Base-by-base conservation (phyloP, 768 basidiomycete species). In the Leccinellum albellum region DNA sequence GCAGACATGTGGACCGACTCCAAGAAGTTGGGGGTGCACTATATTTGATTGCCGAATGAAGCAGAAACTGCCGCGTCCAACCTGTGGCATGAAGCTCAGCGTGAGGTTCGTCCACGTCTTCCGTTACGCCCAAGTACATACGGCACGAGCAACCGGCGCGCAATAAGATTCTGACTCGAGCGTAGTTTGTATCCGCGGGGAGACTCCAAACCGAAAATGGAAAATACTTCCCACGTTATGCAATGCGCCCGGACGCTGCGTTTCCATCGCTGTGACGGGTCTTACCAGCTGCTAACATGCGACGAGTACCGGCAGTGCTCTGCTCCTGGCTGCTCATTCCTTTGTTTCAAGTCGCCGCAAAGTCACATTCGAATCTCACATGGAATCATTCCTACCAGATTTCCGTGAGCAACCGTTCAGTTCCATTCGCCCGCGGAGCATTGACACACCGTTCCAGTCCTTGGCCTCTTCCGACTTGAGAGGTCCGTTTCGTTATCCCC, bases 351-450 rank as follows among this genome's bases (percentile, higher is more conserved):
- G 59, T 59, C 17, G 31, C 40, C 13, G 61, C 56, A 50, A 49
- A 45, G 14, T 54, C 57, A 7, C 17, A 24, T 21, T 54, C 55
- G 15, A 68, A 67, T 29, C n/a, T 44, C 28, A 59, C 65, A 3
- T 67, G 65, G 68, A 54, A 23, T 20, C 63, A 63, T 53, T 64
- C 62, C 50, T 69, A 67, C 54, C 61, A 64, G 42, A 51, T 64
- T 48, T 65, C 70, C 42, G 70, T 71, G 52, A 57, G 71, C 44
- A 37, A 50, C 15, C 10, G 44, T 8, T 14, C n/a, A n/a, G 1
- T 1, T 31, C 37, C 33, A n/a, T 45, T 56, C 20, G 33, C 40
- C 37, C 35, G 37, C 61, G 52, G 57, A 56, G 21, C 13, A 49
- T 50, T 70, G 28, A 72, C 50, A 1, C 33, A 13, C 32, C 6